These are phyloP conservation scores for Scutellaria baicalensis DNA, from an alignment of 257 asterid species.

Conservation along the genomic window DNA sequence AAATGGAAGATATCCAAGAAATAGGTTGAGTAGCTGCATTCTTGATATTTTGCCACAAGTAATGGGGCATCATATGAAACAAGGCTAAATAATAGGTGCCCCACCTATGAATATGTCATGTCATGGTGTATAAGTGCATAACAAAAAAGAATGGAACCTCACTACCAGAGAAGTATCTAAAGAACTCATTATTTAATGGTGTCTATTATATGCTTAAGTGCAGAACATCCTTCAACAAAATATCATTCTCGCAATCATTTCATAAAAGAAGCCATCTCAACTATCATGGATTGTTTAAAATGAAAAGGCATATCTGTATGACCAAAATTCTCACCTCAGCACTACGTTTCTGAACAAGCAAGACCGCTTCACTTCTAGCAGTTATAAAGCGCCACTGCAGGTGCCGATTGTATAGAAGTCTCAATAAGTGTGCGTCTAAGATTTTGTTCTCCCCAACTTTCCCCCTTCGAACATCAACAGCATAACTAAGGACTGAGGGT, in stretches of 20 bases:
- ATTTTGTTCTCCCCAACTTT: slow-evolving; percentile 84
- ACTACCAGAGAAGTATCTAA: not conserved
- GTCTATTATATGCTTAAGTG: not conserved
- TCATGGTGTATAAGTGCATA: not conserved
- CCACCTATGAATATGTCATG: not conserved
- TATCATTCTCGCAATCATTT: not conserved
- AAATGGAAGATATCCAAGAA: not conserved
- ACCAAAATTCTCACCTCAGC: slow-evolving; percentile 55
- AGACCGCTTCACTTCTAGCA: slow-evolving; percentile 70
- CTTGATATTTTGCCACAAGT: not conserved
- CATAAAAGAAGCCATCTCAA: not conserved
- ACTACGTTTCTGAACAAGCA: slow-evolving; percentile 61
- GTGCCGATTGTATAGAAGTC: slow-evolving; percentile 84
- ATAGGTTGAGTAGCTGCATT: not conserved
- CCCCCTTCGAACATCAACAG: slow-evolving; percentile 90
- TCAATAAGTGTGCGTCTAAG: slow-evolving; percentile 73
- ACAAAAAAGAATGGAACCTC: not conserved
- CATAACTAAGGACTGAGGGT: slow-evolving; percentile 91
- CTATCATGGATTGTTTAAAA: not conserved
- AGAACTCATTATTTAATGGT: not conserved
- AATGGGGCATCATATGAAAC: not conserved
- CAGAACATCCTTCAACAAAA: not conserved
- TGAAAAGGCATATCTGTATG: not conserved
- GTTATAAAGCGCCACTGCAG: slow-evolving; percentile 91
- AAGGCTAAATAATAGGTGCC: not conserved